Evolutionary conservation across 345 rosid species (phyloP).

Genomic region (Eucalyptus decipiens): DNA sequence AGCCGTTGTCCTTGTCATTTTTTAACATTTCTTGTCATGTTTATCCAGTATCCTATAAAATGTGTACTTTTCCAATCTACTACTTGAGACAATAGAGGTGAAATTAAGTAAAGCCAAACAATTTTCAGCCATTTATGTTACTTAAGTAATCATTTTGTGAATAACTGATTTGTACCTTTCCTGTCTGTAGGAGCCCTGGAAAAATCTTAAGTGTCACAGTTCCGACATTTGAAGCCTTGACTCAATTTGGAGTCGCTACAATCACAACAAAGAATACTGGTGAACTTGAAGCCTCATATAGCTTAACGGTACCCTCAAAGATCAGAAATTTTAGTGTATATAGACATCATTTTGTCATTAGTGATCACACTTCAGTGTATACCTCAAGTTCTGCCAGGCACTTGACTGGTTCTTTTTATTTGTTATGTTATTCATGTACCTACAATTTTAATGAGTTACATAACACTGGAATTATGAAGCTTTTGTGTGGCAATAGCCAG

Average conservation of each 20-base stretch:
- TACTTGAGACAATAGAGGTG: background rate
- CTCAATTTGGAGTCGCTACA: conserved; percentile 77
- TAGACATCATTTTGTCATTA: background rate
- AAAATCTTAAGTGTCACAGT: conserved; percentile 54
- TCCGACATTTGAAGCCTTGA: conserved; percentile 85
- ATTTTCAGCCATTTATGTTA: background rate
- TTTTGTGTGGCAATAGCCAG: background rate
- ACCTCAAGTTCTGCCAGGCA: background rate
- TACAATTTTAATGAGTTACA: background rate
- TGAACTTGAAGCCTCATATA: conserved; percentile 88
- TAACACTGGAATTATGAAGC: background rate
- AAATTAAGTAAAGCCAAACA: background rate
- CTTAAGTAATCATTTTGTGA: background rate
- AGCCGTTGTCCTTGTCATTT: background rate
- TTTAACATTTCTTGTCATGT: background rate
- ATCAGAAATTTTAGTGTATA: background rate
- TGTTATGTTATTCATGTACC: background rate
- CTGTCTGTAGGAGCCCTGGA: conserved; percentile 73
- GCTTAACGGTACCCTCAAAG: conserved; percentile 54
- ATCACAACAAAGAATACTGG: conserved; percentile 64
- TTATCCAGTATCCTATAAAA: background rate
- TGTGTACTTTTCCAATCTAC: background rate
- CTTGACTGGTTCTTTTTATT: background rate
- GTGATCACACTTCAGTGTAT: background rate
- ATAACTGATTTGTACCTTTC: background rate